phyloP scores from a whole-genome alignment of 2,329 filamentous ascomycete species.

The Aspergillus awamori region DNA sequence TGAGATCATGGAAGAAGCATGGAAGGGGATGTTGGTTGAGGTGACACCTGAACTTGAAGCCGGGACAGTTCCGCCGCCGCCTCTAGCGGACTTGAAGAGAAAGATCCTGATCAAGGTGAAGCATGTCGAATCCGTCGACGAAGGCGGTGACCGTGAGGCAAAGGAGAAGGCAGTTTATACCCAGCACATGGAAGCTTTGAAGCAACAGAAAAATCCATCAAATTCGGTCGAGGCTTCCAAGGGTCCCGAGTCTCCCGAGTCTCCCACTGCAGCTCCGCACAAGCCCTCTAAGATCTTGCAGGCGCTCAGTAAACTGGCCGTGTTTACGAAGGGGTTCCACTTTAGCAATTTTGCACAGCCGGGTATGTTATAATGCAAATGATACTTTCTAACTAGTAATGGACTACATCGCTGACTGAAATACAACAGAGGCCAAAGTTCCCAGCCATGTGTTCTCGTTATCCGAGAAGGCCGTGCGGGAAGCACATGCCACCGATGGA shows the following conservation, averaged over 20 bases:
- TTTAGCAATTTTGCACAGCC: constrained; percentile 73
- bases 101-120: constrained; percentile 88
- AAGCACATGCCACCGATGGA: constrained; percentile 58
- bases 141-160: constrained; percentile 23
- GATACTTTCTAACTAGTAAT: background rate
- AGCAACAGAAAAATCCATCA: constrained; percentile 1
- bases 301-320: constrained; percentile 70
- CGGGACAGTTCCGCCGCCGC: constrained; percentile 65
- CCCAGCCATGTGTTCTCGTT: constrained; percentile 68
- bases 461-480: constrained; percentile 66
- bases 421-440: constrained; percentile 48
- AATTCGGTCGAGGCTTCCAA: constrained; percentile 2
- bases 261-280: constrained; percentile 40
- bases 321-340: constrained; percentile 85
- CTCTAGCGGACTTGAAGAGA: constrained; percentile 69
- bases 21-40: constrained; percentile 75
- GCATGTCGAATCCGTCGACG: constrained; percentile 55
- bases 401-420: constrained; percentile 4
- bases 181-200: constrained; percentile 7
- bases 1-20: constrained; percentile 87
- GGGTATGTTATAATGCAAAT: constrained; percentile 46
- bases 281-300: constrained; percentile 68
- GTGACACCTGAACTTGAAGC: constrained; percentile 58
- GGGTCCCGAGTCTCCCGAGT: background rate
- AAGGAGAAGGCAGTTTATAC: constrained; percentile 8